Conservation (phyloP, 2,329 filamentous ascomycete genomes). For the Mariannaea sp. region DNA sequence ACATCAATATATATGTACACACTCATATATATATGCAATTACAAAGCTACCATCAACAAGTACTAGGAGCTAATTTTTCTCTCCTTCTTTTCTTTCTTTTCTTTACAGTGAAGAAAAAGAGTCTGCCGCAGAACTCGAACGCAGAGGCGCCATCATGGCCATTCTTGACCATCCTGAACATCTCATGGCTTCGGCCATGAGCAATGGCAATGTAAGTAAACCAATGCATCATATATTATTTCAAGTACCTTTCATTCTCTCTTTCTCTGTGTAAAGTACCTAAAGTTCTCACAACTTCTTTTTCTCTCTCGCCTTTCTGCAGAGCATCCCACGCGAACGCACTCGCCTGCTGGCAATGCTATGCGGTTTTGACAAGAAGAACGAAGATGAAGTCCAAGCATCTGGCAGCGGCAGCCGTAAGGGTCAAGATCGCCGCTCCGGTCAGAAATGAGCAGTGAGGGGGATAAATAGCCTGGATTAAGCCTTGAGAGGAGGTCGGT, state of each 20-base stretch:
- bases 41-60: not conserved
- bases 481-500: too few relatives aligned
- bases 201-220: slow-evolving; percentile 55
- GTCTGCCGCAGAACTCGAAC: slow-evolving; percentile 49
- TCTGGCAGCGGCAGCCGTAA: not conserved
- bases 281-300: too few relatives aligned
- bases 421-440: not conserved
- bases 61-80: not conserved
- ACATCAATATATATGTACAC: too few relatives aligned
- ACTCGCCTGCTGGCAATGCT: not conserved
- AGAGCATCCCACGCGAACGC: not conserved
- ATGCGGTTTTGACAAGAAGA: not conserved
- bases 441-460: not conserved
- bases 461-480: too few relatives aligned
- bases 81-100: not conserved
- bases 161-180: slow-evolving; percentile 62
- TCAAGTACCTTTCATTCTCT: too few relatives aligned
- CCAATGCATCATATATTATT: too few relatives aligned
- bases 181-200: slow-evolving; percentile 63
- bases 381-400: not conserved
- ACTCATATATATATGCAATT: too few relatives aligned
- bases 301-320: not conserved
- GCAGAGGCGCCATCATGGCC: slow-evolving; percentile 55
- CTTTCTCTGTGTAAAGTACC: too few relatives aligned
- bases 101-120: slow-evolving; percentile 38